Base-by-base conservation (phyloP, 768 basidiomycete genomes). In the Gelatoporia subvermispora region DNA sequence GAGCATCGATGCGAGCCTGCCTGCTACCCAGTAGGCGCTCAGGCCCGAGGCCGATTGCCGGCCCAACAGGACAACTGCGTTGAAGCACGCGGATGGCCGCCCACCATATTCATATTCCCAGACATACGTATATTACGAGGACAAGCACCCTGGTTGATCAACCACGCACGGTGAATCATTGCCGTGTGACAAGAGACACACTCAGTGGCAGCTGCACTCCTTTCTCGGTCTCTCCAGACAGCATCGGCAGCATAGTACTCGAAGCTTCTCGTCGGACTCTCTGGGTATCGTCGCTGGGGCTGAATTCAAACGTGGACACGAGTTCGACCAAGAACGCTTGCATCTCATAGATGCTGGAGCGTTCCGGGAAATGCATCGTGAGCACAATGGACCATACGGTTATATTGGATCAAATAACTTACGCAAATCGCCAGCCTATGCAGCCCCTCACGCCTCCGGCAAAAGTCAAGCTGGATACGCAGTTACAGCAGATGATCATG, bases 241-340 rank as follows among this genome's bases (percentile, higher is more conserved):
- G 52, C 9, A 58, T 68, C 17, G 71, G 71, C 21, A 56, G 42
- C 69, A 72, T 67, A 24, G 67, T 51, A 4, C 54, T 11, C 18
- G 62, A 61, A n/a, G 61, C 52, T 34, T 64, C 64, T 17, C 67
- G 59, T 13, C 59, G 44, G 31, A 74, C 49, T 28, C 47, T 58
- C 36, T 61, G 53, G 20, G 57, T 49, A 18, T 56, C 59, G 3
- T 65, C 61, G 16, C 66, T 67, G 48, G 59, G 57, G 36, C 56
- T 50, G 51, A 83, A 77, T 53, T 82, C 75, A 54, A 84, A 80
- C 53, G 74, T 69, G 23, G 69, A 62, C 34, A 83, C 47, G 18
- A 80, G 65, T 56, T 81, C 79, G 20, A 76, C 71, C 16, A 83
- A 56, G 61, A 85, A 81, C 0, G 74, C 70, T 52, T 84, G 82